Conservation (phyloP, 2,329 filamentous ascomycete species). For the Fusarium ambrosium region DNA sequence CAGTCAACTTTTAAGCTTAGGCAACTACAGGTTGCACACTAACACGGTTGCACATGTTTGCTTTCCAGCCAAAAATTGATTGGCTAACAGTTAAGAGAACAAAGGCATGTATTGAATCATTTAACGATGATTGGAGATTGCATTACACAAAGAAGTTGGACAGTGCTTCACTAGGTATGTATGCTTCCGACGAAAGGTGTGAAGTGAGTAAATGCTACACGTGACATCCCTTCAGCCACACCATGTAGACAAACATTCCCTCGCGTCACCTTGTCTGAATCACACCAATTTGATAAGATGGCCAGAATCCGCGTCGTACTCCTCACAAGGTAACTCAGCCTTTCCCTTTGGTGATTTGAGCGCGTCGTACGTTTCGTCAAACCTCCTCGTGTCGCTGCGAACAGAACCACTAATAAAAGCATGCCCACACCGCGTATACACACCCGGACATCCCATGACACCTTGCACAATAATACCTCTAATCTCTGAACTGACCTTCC, state of each 20-base stretch:
- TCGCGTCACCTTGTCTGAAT: not conserved
- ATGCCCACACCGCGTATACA: constrained; percentile 23
- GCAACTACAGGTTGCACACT: not conserved
- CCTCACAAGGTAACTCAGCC: constrained; percentile 6
- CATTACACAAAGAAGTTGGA: not conserved
- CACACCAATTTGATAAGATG: constrained; percentile 18
- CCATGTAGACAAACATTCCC: not conserved
- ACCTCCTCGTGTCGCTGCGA: constrained; percentile 4
- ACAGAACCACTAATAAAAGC: not conserved
- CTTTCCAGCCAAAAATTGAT: not conserved
- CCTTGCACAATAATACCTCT: constrained; percentile 11
- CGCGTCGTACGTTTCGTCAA: constrained; percentile 4
- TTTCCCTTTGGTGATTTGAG: constrained; percentile 2
- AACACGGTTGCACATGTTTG: not conserved
- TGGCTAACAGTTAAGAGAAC: not conserved
- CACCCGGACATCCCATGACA: not conserved
- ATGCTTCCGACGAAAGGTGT: not conserved
- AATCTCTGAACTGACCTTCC: constrained; percentile 16
- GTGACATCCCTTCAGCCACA: not conserved
- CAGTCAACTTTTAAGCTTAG: not conserved
- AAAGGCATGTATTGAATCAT: not conserved
- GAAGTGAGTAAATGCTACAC: not conserved
- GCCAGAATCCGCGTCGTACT: constrained; percentile 7
- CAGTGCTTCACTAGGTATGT: not conserved
- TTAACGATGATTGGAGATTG: not conserved